These are phyloP conservation scores for Termitomyces sp. DNA, from an alignment of 768 basidiomycete genomes.

Conservation along the genomic window DNA sequence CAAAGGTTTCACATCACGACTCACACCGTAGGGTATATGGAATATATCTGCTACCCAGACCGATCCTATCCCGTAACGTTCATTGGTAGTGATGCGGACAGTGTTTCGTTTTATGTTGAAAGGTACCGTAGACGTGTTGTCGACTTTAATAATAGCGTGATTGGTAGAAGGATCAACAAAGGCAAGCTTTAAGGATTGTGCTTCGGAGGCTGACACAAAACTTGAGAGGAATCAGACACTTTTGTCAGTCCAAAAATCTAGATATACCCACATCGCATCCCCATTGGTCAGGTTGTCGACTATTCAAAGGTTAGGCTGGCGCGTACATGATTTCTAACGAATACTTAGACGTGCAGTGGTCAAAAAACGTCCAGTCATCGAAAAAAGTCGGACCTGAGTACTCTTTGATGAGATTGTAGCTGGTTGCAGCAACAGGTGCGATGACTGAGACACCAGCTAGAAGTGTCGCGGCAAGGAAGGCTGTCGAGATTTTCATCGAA, in stretches of 20 bases:
- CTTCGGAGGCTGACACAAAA: constrained; percentile 44
- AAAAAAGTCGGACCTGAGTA: constrained; percentile 63
- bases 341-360: constrained; percentile 35
- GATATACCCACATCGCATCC: constrained; percentile 39
- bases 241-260: background rate
- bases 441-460: background rate
- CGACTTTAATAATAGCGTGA: constrained; percentile 73
- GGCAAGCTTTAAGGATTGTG: constrained; percentile 44
- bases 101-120: constrained; percentile 58
- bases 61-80: constrained; percentile 51
- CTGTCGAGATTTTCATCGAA: background rate
- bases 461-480: background rate
- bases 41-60: constrained; percentile 61
- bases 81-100: constrained; percentile 55
- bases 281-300: constrained; percentile 70
- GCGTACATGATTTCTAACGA: background rate
- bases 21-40: constrained; percentile 59
- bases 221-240: constrained; percentile 20
- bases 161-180: constrained; percentile 59
- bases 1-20: constrained; percentile 13
- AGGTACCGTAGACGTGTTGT: constrained; percentile 53
- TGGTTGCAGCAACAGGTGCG: constrained; percentile 10
- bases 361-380: constrained; percentile 62
- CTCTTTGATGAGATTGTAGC: constrained; percentile 47
- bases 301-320: constrained; percentile 16